Percentiles rank a stretch among this genome's conserved stretches.
These are phyloP conservation scores for Cryptococcus maquisensis DNA, from an alignment of 1,284 basidiomycete species.

Conservation along the genomic window DNA sequence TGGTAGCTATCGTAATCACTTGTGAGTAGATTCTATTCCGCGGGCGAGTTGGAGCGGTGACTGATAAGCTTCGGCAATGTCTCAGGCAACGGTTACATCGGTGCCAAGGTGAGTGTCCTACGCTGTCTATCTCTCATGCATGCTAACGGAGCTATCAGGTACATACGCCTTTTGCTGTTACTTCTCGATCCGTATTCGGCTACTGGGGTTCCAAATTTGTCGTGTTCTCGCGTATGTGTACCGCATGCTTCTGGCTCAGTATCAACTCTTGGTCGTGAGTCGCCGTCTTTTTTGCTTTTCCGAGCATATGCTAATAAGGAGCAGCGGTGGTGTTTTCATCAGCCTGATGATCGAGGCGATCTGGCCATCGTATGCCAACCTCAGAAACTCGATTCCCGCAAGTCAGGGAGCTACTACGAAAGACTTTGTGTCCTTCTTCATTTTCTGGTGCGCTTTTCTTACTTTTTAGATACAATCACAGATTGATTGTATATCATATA, in stretches of 20 bases:
- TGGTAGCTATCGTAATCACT: slow-evolving; percentile 32
- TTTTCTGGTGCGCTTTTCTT: slow-evolving; percentile 61
- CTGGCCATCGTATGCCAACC: slow-evolving; percentile 63
- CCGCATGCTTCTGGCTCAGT: slow-evolving; percentile 56
- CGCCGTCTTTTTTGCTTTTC: background rate
- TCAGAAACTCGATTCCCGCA: slow-evolving; percentile 62
- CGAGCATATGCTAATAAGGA: slow-evolving; percentile 4
- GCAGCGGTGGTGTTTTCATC: slow-evolving; percentile 34
- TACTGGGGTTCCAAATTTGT: slow-evolving; percentile 56
- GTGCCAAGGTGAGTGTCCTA: slow-evolving; percentile 55
- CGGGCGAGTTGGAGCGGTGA: background rate
- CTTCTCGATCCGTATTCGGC: slow-evolving; percentile 70
- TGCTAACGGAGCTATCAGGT: slow-evolving; percentile 5
- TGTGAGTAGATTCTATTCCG: slow-evolving; percentile 10
- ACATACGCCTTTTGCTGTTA: slow-evolving; percentile 64
- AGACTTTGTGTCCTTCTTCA: slow-evolving; percentile 62
- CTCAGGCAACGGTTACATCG: slow-evolving; percentile 61
- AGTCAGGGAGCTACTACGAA: slow-evolving; percentile 62
- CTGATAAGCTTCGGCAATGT: background rate
- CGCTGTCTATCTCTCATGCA: background rate
- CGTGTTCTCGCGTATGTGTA: slow-evolving; percentile 62
- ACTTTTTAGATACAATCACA: no score
- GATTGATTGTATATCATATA: background rate
- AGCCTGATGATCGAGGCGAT: slow-evolving; percentile 67
- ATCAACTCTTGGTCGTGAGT: slow-evolving; percentile 53